Evolutionary conservation across 2,329 filamentous ascomycete species (phyloP).

Genomic region (Fusarium bactridioides): DNA sequence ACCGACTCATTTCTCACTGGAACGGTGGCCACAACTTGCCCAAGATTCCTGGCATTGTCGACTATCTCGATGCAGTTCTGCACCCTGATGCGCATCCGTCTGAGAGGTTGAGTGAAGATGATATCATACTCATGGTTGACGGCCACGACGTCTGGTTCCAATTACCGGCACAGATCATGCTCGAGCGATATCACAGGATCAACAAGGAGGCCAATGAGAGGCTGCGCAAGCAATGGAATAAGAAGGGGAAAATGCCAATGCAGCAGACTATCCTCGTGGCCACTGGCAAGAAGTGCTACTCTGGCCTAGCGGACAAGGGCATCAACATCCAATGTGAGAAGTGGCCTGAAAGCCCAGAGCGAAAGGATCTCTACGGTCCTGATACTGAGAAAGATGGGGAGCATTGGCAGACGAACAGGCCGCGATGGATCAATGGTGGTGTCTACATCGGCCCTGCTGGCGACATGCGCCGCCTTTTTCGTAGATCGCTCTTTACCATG

Average conservation of each 20-base stretch:
- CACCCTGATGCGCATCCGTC: background rate
- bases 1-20: background rate
- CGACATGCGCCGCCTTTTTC: background rate
- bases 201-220: constrained; percentile 1
- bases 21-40: background rate
- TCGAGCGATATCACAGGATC: constrained; percentile 8
- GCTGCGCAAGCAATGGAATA: background rate
- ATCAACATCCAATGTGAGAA: background rate
- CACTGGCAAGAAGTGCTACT: background rate
- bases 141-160: constrained; percentile 1
- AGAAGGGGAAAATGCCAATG: background rate
- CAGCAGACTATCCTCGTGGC: background rate
- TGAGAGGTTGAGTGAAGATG: background rate
- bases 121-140: constrained; percentile 6
- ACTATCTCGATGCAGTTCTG: constrained; percentile 17
- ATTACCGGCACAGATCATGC: background rate
- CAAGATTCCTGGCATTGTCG: background rate
- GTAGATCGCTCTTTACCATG: background rate
- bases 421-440: background rate
- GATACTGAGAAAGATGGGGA: background rate
- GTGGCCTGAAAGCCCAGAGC: background rate
- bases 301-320: background rate
- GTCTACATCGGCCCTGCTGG: constrained; percentile 1
- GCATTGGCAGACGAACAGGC: background rate
- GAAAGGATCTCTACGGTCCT: background rate